Evolutionary conservation across 768 basidiomycete species (phyloP).

Genomic region (Boletus vinaceobasis): DNA sequence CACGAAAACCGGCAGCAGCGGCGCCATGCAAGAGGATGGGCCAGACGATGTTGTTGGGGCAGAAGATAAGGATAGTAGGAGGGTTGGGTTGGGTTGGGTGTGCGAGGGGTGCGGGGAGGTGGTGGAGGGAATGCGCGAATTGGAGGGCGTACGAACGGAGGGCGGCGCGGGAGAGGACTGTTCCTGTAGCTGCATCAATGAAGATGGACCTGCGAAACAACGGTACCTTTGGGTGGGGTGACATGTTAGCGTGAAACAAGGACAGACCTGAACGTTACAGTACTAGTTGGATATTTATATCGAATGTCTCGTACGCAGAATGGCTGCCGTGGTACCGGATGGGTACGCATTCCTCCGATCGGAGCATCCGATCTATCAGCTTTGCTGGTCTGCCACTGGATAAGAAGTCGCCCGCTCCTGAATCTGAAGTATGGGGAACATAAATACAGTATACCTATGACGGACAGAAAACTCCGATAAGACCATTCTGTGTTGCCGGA

Average conservation of each 20-base stretch:
- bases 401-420: too few species aligned
- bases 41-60: constrained; percentile 63
- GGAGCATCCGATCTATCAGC: too few species aligned
- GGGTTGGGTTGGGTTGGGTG: constrained; percentile 46
- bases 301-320: too few species aligned
- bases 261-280: too few species aligned
- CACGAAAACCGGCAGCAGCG: constrained; percentile 64
- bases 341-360: too few species aligned
- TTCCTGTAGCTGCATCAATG: constrained; percentile 61
- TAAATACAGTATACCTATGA: too few species aligned
- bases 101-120: constrained; percentile 41
- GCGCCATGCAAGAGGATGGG: constrained; percentile 43
- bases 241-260: constrained; percentile 11
- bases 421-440: too few species aligned
- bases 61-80: constrained; percentile 57
- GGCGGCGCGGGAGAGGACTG: constrained; percentile 52
- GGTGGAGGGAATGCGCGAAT: constrained; percentile 55
- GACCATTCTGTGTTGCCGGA: too few species aligned
- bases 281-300: too few species aligned
- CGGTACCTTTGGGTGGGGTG: constrained; percentile 15
- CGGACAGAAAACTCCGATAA: too few species aligned
- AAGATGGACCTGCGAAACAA: constrained; percentile 30
- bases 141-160: constrained; percentile 51
- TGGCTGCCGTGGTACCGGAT: too few species aligned
- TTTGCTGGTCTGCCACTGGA: too few species aligned